Evolutionary conservation across 306 rosid genomes (phyloP).

Genomic region (Nissolia schottii): DNA sequence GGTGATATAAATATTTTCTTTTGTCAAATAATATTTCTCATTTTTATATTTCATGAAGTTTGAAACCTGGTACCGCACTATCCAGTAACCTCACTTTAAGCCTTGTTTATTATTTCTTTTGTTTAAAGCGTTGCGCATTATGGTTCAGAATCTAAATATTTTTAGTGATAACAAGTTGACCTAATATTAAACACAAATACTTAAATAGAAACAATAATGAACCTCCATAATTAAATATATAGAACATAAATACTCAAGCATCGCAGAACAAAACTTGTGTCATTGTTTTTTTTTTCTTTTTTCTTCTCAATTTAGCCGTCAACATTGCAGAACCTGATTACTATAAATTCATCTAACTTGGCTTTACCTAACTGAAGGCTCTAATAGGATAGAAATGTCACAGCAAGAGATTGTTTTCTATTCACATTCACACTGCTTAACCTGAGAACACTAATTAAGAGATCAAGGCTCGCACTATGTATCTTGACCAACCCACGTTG

Average conservation of each 20-base stretch:
- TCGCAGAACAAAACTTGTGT: not conserved
- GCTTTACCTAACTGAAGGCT: too few species aligned
- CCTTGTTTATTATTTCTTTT: constrained; percentile 2
- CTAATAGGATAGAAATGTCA: too few species aligned
- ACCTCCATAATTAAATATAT: not conserved
- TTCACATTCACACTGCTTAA: too few species aligned
- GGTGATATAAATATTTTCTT: not conserved
- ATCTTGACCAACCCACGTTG: too few species aligned
- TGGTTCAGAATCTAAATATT: constrained; percentile 7
- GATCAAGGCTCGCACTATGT: too few species aligned
- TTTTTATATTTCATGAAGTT: not conserved
- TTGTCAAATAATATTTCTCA: not conserved
- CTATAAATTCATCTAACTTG: too few species aligned
- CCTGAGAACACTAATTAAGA: too few species aligned
- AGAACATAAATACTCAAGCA: too few species aligned
- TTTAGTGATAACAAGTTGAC: not conserved
- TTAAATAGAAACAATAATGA: constrained; percentile 13
- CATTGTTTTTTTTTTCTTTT: too few species aligned
- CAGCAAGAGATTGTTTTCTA: too few species aligned
- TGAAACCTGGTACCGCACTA: constrained; percentile 8
- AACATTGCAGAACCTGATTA: too few species aligned
- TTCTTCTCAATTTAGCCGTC: too few species aligned
- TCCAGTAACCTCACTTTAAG: not conserved
- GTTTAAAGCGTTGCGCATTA: constrained; percentile 18
- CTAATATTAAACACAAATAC: not conserved